Base-by-base conservation (phyloP, 139 green algal genomes). In the Ulvella scutata region DNA sequence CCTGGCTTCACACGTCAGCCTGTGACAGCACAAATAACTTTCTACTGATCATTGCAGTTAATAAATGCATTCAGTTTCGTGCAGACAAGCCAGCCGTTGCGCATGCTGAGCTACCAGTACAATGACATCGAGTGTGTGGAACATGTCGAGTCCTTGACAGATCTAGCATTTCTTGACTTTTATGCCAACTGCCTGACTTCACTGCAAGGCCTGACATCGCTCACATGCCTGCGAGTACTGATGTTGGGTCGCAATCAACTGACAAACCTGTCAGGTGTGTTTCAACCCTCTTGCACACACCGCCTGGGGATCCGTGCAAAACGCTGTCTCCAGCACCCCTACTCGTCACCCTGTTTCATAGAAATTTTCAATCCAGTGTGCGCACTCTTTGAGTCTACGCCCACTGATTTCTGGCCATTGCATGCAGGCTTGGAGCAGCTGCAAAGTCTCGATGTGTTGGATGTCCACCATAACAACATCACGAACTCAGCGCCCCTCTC, bases 21-120 rank as follows among this genome's bases (percentile, higher is more conserved):
- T 26, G n/a, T 44, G 34, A 28, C 2, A 23, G 72, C 34, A 61
- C 6, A 4, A 61, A 7, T 61, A 9, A 38, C 21, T 3, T 29
- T 29, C 4, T 31, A 20, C 34, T 36, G 3, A 17, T 1, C 3
- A 39, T 35, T 43, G 34, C 26, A 40, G 10, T 36, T 10, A 10
- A 2, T 29, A 35, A 2, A 20, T 17, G 21, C 1, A 10, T 74
- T 4, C 75, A 74, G 75, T 43, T 29, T 75, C 78, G 75, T 67
- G 51, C 51, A 67, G 51, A 10, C n/a, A 13, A 26, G n/a, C 31
- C 67, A 81, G n/a, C 23, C 73, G 4, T 72, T 84, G 6, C 74
- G 73, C 3, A 59, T 84, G 61, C 76, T 84, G 38, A 84, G 76
- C 76, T 84, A 84, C 35, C 79, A 84, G 76, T 74, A 84, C 79